Conservation (phyloP, 1,284 basidiomycete species). For the Pseudozyma thailandica region DNA sequence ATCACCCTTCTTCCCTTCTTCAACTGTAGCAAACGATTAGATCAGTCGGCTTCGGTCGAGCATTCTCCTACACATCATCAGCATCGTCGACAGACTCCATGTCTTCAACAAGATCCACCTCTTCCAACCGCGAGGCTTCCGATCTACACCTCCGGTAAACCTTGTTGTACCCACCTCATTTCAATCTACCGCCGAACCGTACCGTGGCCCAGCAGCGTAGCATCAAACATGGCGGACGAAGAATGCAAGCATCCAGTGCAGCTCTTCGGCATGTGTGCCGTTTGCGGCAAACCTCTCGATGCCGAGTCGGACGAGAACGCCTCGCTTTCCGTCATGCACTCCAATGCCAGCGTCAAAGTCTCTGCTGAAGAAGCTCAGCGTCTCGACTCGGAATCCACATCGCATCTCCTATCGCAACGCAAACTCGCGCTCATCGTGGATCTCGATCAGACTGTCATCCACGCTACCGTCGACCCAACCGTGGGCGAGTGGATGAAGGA, state of each 20-base stretch:
- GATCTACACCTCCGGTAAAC: constrained; percentile 13
- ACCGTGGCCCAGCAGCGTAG: too few relatives aligned
- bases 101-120: constrained; percentile 11
- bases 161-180: not conserved
- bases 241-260: constrained; percentile 90
- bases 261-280: constrained; percentile 86
- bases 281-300: constrained; percentile 93
- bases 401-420: constrained; percentile 78
- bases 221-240: constrained; percentile 23
- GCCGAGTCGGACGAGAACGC: constrained; percentile 65
- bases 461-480: constrained; percentile 97
- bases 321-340: constrained; percentile 62
- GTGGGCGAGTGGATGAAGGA: constrained; percentile 96
- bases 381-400: constrained; percentile 83
- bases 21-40: too few relatives aligned
- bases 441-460: constrained; percentile 97
- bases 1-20: not conserved
- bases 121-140: constrained; percentile 8
- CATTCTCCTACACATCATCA: not conserved
- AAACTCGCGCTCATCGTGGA: constrained; percentile 96
- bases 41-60: too few relatives aligned
- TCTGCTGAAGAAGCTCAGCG: constrained; percentile 78
- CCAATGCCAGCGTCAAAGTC: constrained; percentile 60
- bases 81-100: constrained; percentile 11
- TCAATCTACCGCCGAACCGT: not conserved